Evolutionary conservation across 495 filamentous ascomycete genomes (phyloP).

Genomic region (Trichoderma erinaceum): DNA sequence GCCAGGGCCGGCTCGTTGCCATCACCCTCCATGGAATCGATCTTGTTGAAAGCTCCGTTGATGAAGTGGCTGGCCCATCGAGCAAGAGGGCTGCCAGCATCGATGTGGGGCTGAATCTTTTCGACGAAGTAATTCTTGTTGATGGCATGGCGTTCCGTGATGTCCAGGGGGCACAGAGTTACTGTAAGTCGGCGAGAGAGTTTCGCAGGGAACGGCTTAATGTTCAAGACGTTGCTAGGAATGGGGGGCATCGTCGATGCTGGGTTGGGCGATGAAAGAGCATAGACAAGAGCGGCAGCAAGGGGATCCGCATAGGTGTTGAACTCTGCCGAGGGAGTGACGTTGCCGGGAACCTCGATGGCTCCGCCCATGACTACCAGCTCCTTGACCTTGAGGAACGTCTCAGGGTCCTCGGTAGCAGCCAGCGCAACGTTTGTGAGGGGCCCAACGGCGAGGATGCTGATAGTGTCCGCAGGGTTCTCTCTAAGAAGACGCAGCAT

Average conservation of each 20-base stretch:
- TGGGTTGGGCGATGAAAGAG: slow-evolving; percentile 77
- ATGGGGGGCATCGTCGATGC: slow-evolving; percentile 59
- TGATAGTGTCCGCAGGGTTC: slow-evolving; percentile 76
- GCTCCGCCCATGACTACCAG: slow-evolving; percentile 96
- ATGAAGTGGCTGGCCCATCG: slow-evolving; percentile 78
- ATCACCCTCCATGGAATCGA: slow-evolving; percentile 53
- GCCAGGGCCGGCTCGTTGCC: slow-evolving; percentile 54
- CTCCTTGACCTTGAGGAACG: slow-evolving; percentile 82
- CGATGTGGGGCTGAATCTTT: slow-evolving; percentile 43
- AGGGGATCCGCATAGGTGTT: slow-evolving; percentile 77
- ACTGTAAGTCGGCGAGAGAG: slow-evolving; percentile 64
- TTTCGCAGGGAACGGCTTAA: slow-evolving; percentile 61
- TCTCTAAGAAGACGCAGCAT: slow-evolving; percentile 76
- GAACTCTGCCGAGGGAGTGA: slow-evolving; percentile 75
- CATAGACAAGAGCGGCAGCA: slow-evolving; percentile 82
- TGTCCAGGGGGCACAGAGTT: slow-evolving; percentile 80
- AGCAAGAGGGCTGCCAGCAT: slow-evolving; percentile 66
- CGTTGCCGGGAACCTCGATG: slow-evolving; percentile 72
- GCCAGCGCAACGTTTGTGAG: slow-evolving; percentile 88
- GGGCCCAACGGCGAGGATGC: slow-evolving; percentile 82
- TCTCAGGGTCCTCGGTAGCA: slow-evolving; percentile 73
- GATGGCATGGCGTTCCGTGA: slow-evolving; percentile 71
- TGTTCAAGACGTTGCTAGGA: slow-evolving; percentile 31
- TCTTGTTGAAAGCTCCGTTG: slow-evolving; percentile 65
- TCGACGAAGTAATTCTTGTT: slow-evolving; percentile 52